Conservation (phyloP, 148 eudicot genomes). For the Silene uniflora region DNA sequence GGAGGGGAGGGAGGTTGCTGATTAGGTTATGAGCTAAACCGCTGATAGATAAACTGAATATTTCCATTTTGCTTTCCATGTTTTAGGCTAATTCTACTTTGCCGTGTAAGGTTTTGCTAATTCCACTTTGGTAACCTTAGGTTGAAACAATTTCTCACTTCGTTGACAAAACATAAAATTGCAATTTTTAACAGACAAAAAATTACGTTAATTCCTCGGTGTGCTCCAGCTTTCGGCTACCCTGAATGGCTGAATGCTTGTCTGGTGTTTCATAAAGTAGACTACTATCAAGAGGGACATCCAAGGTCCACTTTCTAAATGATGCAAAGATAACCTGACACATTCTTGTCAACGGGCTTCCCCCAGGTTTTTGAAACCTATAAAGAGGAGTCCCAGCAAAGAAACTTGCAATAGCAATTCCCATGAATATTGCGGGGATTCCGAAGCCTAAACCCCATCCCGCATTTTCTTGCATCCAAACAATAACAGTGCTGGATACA, state of each 20-base stretch:
- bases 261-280: constrained; percentile 39
- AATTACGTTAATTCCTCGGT: constrained; percentile 42
- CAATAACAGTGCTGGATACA: constrained; percentile 39
- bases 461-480: constrained; percentile 47
- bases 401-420: constrained; percentile 42
- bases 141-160: too few relatives aligned
- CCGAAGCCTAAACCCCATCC: constrained; percentile 51
- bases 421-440: constrained; percentile 44
- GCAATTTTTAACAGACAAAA: neutral
- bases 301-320: constrained; percentile 34
- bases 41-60: too few relatives aligned
- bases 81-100: too few relatives aligned
- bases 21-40: too few relatives aligned
- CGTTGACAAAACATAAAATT: too few relatives aligned
- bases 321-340: constrained; percentile 48
- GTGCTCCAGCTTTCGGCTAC: constrained; percentile 47
- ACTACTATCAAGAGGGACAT: constrained; percentile 34
- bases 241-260: constrained; percentile 38
- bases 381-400: constrained; percentile 42
- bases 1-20: too few relatives aligned
- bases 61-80: too few relatives aligned
- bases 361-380: constrained; percentile 50
- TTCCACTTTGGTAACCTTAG: too few relatives aligned
- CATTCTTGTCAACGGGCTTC: constrained; percentile 48
- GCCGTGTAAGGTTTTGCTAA: too few relatives aligned